Conservation (phyloP, 768 basidiomycete species). For the Mycena polygramma region DNA sequence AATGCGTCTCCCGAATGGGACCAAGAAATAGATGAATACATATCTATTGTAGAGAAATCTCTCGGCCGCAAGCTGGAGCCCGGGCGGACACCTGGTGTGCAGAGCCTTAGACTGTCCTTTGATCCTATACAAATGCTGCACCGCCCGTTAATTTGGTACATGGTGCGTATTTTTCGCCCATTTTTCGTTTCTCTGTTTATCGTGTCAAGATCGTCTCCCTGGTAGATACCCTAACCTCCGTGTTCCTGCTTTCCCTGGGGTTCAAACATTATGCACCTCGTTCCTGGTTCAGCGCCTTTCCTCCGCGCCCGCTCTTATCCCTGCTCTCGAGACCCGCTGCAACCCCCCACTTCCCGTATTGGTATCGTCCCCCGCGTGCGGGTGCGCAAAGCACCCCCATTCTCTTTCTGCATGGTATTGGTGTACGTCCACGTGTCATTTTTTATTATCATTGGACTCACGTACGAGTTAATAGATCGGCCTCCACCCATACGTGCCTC, state of each 20-base stretch:
- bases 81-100: slow-evolving; percentile 54
- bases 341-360: slow-evolving; percentile 55
- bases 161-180: slow-evolving; percentile 52
- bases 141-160: slow-evolving; percentile 76
- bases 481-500: slow-evolving; percentile 66
- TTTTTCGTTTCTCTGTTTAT: background rate
- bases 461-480: slow-evolving; percentile 62
- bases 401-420: slow-evolving; percentile 79
- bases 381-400: slow-evolving; percentile 56
- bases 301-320: slow-evolving; percentile 61
- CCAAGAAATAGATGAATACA: slow-evolving; percentile 66
- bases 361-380: slow-evolving; percentile 61
- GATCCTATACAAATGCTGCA: slow-evolving; percentile 70
- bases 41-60: slow-evolving; percentile 53
- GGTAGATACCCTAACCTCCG: slow-evolving; percentile 61
- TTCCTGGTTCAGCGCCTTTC: slow-evolving; percentile 59
- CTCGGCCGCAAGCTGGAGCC: slow-evolving; percentile 56
- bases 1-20: slow-evolving; percentile 53
- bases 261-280: slow-evolving; percentile 67
- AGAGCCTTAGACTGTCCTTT: slow-evolving; percentile 65
- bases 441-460: background rate
- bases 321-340: slow-evolving; percentile 58
- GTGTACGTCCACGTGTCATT: slow-evolving; percentile 53
- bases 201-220: slow-evolving; percentile 63
- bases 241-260: slow-evolving; percentile 56